Evolutionary conservation across 345 rosid species (phyloP).

Genomic region (Boechera stricta): DNA sequence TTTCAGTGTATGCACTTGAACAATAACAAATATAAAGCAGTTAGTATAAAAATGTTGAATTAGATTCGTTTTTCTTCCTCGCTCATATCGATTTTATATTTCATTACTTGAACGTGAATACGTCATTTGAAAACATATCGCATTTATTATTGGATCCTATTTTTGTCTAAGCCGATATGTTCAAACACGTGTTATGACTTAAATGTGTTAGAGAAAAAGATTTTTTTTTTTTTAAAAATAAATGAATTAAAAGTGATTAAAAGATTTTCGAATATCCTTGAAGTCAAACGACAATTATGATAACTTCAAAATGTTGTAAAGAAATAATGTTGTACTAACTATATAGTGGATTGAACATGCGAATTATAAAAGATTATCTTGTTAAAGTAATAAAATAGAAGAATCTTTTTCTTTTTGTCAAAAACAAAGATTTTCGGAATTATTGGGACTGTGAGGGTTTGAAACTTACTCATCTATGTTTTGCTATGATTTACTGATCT

Average conservation of each 20-base stretch:
- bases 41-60: constrained; percentile 10
- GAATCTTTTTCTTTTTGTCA: neutral
- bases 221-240: neutral
- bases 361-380: constrained; percentile 25
- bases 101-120: neutral
- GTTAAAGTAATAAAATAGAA: neutral
- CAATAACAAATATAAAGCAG: neutral
- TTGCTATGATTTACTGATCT: too few relatives aligned
- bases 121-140: constrained; percentile 8
- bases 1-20: constrained; percentile 20
- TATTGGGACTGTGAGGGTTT: too few relatives aligned
- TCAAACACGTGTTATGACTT: neutral
- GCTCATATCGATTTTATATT: constrained; percentile 2
- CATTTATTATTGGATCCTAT: neutral
- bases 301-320: neutral
- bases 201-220: neutral
- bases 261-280: constrained; percentile 7
- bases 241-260: constrained; percentile 6
- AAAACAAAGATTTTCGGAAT: neutral
- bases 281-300: constrained; percentile 20
- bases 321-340: neutral
- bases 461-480: too few relatives aligned
- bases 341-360: constrained; percentile 29
- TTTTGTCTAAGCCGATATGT: neutral
- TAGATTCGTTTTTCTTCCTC: constrained; percentile 5